Conservation (phyloP, 139 green algal genomes). For the Picochlorum sp. region DNA sequence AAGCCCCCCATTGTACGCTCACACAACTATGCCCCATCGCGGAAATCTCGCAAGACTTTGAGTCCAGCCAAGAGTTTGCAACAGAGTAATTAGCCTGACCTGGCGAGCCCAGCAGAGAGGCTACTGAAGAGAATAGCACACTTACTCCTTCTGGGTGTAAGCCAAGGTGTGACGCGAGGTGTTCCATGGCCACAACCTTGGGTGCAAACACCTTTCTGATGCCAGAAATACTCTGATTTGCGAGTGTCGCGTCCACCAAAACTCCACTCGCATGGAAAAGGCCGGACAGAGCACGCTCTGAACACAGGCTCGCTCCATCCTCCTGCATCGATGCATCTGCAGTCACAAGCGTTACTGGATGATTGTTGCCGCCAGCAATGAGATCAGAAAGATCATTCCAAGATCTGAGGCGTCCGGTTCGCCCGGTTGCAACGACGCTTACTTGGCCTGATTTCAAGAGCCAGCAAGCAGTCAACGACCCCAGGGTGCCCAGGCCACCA, state of each 20-base stretch:
- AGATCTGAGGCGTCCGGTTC: slow-evolving; percentile 34
- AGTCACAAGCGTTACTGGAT: slow-evolving; percentile 14
- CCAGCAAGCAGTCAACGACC: slow-evolving; percentile 27
- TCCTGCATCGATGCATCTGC: slow-evolving; percentile 21
- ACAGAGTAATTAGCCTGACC: slow-evolving; percentile 71
- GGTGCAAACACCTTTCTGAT: slow-evolving; percentile 36
- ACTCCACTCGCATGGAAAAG: slow-evolving; percentile 59
- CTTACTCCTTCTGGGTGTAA: slow-evolving; percentile 17
- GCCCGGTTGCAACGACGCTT: slow-evolving; percentile 34
- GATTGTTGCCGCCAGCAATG: background rate
- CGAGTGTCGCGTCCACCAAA: slow-evolving; percentile 54
- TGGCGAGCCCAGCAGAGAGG: slow-evolving; percentile 52
- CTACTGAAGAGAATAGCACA: slow-evolving; percentile 37
- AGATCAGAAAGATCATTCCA: slow-evolving; percentile 10
- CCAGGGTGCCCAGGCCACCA: slow-evolving; percentile 59
- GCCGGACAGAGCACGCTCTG: slow-evolving; percentile 29
- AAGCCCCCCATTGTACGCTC: slow-evolving; percentile 45
- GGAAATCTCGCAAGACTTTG: slow-evolving; percentile 4
- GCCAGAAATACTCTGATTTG: slow-evolving; percentile 30
- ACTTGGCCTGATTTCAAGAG: slow-evolving; percentile 26
- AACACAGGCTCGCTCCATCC: slow-evolving; percentile 37
- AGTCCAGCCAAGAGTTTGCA: slow-evolving; percentile 66
- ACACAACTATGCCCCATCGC: slow-evolving; percentile 10
- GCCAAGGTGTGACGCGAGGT: background rate
- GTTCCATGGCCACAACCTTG: slow-evolving; percentile 29